Evolutionary conservation across 495 filamentous ascomycete genomes (phyloP).

Genomic region (Opeltia flavorubescens): DNA sequence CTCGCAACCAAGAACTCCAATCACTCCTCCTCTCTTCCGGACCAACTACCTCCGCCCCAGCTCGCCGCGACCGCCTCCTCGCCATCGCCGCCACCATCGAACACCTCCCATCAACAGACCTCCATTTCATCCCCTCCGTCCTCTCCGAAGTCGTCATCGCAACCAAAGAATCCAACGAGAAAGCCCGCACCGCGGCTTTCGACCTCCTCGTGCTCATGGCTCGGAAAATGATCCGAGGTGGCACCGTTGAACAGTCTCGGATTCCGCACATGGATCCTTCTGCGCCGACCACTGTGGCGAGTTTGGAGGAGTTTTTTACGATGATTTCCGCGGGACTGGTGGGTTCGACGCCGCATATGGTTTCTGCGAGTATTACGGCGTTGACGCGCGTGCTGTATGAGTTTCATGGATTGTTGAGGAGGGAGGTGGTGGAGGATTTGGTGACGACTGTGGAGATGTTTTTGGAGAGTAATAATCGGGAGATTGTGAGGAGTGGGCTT

Average conservation of each 20-base stretch:
- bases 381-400: constrained; percentile 83
- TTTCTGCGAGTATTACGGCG: constrained; percentile 85
- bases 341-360: constrained; percentile 83
- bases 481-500: constrained; percentile 83
- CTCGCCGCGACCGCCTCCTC: constrained; percentile 67
- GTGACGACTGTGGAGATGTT: constrained; percentile 90
- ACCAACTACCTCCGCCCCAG: constrained; percentile 71
- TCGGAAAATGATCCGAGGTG: constrained; percentile 59
- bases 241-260: constrained; percentile 65
- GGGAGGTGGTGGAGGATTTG: constrained; percentile 54
- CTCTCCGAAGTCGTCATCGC: constrained; percentile 87
- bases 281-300: constrained; percentile 61
- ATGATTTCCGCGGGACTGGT: constrained; percentile 96
- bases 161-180: constrained; percentile 94
- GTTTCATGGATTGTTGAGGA: constrained; percentile 47
- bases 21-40: constrained; percentile 58
- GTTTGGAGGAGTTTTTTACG: constrained; percentile 88
- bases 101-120: constrained; percentile 54
- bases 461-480: constrained; percentile 84
- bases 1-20: constrained; percentile 64
- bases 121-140: constrained; percentile 86
- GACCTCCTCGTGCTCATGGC: constrained; percentile 83
- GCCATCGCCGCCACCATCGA: constrained; percentile 68
- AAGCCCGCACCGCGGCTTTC: constrained; percentile 75
- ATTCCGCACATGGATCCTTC: constrained; percentile 72